These are phyloP conservation scores for Aspergillus latus DNA, from an alignment of 2,329 filamentous ascomycete species.

Conservation along the genomic window DNA sequence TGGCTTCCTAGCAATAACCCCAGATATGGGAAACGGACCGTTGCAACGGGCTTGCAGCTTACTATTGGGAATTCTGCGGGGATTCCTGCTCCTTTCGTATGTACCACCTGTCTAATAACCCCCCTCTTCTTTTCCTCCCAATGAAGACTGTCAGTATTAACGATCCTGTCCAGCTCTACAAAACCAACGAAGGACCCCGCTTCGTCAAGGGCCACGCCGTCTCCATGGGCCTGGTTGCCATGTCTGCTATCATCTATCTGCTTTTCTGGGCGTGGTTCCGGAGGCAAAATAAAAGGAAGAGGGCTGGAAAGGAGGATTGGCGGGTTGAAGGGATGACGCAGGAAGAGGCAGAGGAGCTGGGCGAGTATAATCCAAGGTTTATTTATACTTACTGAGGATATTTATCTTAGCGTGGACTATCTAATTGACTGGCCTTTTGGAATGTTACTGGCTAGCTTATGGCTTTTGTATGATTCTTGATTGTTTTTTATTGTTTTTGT, in stretches of 20 bases:
- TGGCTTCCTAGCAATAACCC: neutral
- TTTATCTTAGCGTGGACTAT: neutral
- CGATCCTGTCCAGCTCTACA: constrained; percentile 10
- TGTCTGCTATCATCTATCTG: constrained; percentile 8
- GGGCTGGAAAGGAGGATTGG: constrained; percentile 4
- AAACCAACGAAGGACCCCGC: constrained; percentile 10
- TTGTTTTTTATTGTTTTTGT: too few relatives aligned
- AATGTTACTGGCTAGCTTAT: neutral
- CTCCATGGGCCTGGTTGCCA: constrained; percentile 7
- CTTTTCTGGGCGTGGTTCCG: constrained; percentile 10
- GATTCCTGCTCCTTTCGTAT: constrained; percentile 11
- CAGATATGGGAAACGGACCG: neutral
- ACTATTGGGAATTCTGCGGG: constrained; percentile 13
- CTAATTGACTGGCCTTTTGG: neutral
- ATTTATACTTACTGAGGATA: constrained; percentile 7
- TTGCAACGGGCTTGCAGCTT: neutral
- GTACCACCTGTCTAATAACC: neutral
- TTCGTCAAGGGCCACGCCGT: constrained; percentile 10
- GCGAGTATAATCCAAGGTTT: constrained; percentile 12
- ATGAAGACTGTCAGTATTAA: too few relatives aligned
- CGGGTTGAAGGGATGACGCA: constrained; percentile 4
- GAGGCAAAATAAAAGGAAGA: constrained; percentile 1
- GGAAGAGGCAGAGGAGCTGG: constrained; percentile 12
- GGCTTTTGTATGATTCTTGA: too few relatives aligned
- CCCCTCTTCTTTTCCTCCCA: neutral